Conservation (phyloP, 2,329 filamentous ascomycete genomes). For the Neocucurbitaria cava region DNA sequence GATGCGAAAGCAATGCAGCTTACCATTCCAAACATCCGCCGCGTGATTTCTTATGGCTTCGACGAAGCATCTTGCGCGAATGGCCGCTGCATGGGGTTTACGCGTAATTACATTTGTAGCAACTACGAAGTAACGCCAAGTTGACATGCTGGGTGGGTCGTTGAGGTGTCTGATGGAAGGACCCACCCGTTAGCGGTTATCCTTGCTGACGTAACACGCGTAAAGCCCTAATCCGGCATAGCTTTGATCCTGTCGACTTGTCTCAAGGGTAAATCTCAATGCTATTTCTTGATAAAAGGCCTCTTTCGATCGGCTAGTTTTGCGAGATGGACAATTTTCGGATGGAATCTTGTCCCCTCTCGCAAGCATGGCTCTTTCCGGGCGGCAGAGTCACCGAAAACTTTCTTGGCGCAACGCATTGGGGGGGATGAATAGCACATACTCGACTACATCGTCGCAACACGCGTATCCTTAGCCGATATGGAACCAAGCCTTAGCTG, state of each 20-base stretch:
- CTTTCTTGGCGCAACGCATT: not conserved
- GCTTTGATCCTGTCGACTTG: not conserved
- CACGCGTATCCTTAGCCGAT: conserved; percentile 2
- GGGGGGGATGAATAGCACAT: not conserved
- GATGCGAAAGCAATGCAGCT: conserved; percentile 3
- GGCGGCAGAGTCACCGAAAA: not conserved
- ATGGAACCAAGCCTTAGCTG: not conserved
- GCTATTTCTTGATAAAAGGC: not conserved
- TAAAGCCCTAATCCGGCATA: not conserved
- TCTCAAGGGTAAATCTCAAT: not conserved
- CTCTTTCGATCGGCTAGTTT: not conserved
- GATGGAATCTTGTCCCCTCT: not conserved
- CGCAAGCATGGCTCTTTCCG: conserved; percentile 1
- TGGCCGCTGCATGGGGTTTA: conserved; percentile 1
- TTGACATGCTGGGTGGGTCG: no score
- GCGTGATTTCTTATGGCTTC: conserved; percentile 31
- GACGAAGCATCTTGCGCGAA: conserved; percentile 19
- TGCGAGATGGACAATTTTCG: not conserved
- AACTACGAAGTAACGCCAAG: not conserved
- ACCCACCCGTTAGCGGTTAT: not conserved
- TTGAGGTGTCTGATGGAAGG: no score
- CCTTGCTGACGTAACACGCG: conserved; percentile 20
- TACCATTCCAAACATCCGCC: conserved; percentile 27
- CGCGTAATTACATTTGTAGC: conserved; percentile 15
- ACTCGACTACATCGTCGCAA: not conserved